Evolutionary conservation across 441 rosid genomes (phyloP), one percentile per base, ranked within the genome.

Genomic region (Populus hybrid): DNA sequence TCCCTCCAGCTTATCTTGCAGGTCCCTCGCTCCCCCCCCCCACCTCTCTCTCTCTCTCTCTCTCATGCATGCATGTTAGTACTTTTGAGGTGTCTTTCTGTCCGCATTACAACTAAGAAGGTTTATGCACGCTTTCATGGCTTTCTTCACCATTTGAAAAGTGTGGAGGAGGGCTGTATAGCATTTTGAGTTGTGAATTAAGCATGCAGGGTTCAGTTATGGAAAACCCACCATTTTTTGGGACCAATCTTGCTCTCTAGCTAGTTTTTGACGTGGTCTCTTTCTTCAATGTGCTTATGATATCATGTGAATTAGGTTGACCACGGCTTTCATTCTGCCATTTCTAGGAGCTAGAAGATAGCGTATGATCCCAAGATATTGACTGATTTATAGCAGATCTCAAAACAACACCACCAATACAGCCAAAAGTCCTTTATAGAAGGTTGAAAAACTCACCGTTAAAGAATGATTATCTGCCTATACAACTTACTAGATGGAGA

Each of bases 1-100:
- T 85, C 93, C 5, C 85, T 91, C 71, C 89, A 91, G 2, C 80
- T 85, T 75, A 88, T 89, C 82, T 81, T 88, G 69, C 91, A 91
- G 93, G 93, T 91, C 50, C 72, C 70, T 74, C 34, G 5, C 79
- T 8, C 26, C 24, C 7, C 32, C 5, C 34, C 34, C 6, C 0
- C 6, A 5, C 0, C 4, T 4, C 34, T 32, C 34, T 32, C 34
- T 32, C 34, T 32, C 34, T 32, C 34, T 32, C 21, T 14, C 72
- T 26, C 6, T 71, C 26, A 8, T 35, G 63, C 80, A 40, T 71
- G 73, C 64, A 2, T 75, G 69, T 69, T 21, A 26, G 28, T 26
- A 23, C 72, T 64, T 81, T 73, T 9, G 28, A 71, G 80, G 77
- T 38, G 82, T 78, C 83, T 69, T 65, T 28, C 72, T 74, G 28